phyloP scores from a whole-genome alignment of 495 filamentous ascomycete genomes.

The Talaromyces nanjingensis region DNA sequence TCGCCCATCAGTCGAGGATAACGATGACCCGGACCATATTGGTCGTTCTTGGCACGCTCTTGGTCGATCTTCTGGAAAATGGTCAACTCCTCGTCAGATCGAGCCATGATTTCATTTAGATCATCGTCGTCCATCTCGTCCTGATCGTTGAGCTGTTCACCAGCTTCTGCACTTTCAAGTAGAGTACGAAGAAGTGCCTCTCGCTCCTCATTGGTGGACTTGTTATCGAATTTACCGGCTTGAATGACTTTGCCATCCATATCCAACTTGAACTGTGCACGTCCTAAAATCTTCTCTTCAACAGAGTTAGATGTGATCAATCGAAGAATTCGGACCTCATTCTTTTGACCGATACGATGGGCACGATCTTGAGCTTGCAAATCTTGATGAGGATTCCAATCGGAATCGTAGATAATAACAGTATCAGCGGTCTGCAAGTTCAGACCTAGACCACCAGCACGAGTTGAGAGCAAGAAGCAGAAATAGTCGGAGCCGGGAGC shows the following conservation, averaged over 20 bases:
- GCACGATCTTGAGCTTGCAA: slow-evolving; percentile 98
- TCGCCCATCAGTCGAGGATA: slow-evolving; percentile 80
- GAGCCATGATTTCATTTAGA: slow-evolving; percentile 79
- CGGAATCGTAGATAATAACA: slow-evolving; percentile 98
- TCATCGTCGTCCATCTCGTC: slow-evolving; percentile 96
- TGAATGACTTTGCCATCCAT: slow-evolving; percentile 99
- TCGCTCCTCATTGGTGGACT: slow-evolving; percentile 96
- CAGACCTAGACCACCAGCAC: slow-evolving; percentile 93
- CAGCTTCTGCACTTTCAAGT: slow-evolving; percentile 79
- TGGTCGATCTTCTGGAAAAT: slow-evolving; percentile 74
- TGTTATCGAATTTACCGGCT: slow-evolving; percentile 98
- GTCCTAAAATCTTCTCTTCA: slow-evolving; percentile 97
- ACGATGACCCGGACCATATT: slow-evolving; percentile 63
- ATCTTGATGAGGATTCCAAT: slow-evolving; percentile 99
- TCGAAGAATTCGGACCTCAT: slow-evolving; percentile 92
- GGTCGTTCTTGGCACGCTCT: slow-evolving; percentile 52
- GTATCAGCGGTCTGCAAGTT: slow-evolving; percentile 97
- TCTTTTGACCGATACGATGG: slow-evolving; percentile 99
- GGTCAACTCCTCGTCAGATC: slow-evolving; percentile 63
- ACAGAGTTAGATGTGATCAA: slow-evolving; percentile 95
- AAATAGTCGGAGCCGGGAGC: slow-evolving; percentile 85
- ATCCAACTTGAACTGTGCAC: slow-evolving; percentile 94
- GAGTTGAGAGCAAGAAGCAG: slow-evolving; percentile 97
- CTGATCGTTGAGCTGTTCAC: slow-evolving; percentile 73
- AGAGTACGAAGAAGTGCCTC: slow-evolving; percentile 90